Evolutionary conservation across 176 grass and related monocot genomes (phyloP).

Genomic region (Rhipidocladum racemiflorum): DNA sequence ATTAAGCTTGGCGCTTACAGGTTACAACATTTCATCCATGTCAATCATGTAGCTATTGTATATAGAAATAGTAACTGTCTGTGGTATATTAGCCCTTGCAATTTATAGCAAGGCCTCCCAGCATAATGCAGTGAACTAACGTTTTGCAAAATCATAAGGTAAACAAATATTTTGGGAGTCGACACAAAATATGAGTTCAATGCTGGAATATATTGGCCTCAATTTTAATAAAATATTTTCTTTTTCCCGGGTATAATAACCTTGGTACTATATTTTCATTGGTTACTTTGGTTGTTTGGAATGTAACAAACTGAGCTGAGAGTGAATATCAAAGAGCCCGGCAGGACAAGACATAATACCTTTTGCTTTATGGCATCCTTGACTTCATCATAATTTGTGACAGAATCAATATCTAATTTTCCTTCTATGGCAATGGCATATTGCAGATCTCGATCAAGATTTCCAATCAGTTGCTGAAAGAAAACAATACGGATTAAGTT

Average conservation of each 20-base stretch:
- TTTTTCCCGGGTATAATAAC: neutral
- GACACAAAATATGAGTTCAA: neutral
- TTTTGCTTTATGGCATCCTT: slow-evolving; percentile 92
- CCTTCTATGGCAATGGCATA: slow-evolving; percentile 87
- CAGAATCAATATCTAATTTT: slow-evolving; percentile 82
- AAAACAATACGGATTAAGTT: slow-evolving; percentile 30
- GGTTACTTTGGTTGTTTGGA: neutral
- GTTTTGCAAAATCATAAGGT: neutral
- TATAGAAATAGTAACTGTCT: slow-evolving; percentile 3
- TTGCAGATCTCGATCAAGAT: slow-evolving; percentile 97
- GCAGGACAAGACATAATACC: slow-evolving; percentile 39
- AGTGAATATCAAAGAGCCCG: slow-evolving; percentile 26
- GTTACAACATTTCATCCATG: neutral
- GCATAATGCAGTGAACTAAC: neutral
- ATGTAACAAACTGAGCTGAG: neutral
- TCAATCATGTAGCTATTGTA: slow-evolving; percentile 19
- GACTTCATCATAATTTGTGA: slow-evolving; percentile 94
- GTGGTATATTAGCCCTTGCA: slow-evolving; percentile 20
- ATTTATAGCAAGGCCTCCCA: neutral
- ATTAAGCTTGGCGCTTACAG: slow-evolving; percentile 28
- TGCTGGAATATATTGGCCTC: neutral
- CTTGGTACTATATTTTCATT: neutral
- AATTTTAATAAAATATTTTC: neutral
- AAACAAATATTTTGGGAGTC: neutral
- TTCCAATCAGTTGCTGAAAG: slow-evolving; percentile 84